Evolutionary conservation across 352 stramenopile species (phyloP), one percentile per base, ranked within the genome.

Genomic region (Phytophthora sp.): DNA sequence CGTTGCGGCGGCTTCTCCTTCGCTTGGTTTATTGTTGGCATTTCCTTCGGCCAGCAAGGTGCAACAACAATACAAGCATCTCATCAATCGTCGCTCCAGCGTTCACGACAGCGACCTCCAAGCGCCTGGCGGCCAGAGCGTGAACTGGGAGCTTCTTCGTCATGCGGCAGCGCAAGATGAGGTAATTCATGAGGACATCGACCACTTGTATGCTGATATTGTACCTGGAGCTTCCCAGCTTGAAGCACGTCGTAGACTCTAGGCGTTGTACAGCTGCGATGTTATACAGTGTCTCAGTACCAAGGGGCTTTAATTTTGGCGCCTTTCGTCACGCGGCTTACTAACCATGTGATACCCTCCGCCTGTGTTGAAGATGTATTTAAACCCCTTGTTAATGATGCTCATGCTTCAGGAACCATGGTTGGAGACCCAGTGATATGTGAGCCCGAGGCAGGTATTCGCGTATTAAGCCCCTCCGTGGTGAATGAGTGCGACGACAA

Each of bases 401-500:
- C n/a, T 39, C 66, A 63, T 66, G 18, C 62, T 71, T 31, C 55
- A n/a, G 53, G 41, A 47, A 3, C 56, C 56, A 2, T 56, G 30
- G 11, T 66, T 42, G 35, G 57, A 55, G 36, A 52, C 54, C 29
- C 53, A 57, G 20, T 42, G 42, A 2, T 41, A 2, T 13, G 42
- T 15, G 2, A 49, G 9, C 1, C 21, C 39, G 5, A 49, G 24
- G 12, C 23, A 47, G 0, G 30, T 16, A 29, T 49, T 74, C 3
- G 56, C 38, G 23, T 73, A 58, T 38, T 73, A 53, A 0, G 57
- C 53, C 6, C 52, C 45, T 2, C 50, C 62, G n/a, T 57, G 51
- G 0, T 36, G 21, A 46, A 77, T 0, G 59, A 77, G 29, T 74
- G 70, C 4, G 59, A 71, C 4, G 54, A 69, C 12, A 74, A 33